Evolutionary conservation across 2,329 filamentous ascomycete genomes (phyloP).

Genomic region (Aureobasidium mangrovei): DNA sequence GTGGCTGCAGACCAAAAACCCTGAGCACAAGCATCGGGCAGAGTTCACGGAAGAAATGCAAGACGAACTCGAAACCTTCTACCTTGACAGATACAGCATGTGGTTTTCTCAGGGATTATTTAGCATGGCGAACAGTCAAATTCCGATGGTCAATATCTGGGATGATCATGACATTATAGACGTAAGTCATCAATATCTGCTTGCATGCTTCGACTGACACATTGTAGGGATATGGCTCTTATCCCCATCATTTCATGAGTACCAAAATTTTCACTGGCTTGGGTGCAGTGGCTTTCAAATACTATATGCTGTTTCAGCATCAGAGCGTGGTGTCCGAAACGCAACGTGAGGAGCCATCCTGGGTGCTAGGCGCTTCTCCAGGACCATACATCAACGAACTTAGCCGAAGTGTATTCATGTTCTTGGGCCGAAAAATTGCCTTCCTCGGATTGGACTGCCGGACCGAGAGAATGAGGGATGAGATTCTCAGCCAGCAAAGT

Average conservation of each 20-base stretch:
- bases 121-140: conserved; percentile 83
- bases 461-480: conserved; percentile 78
- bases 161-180: conserved; percentile 69
- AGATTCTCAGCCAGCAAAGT: conserved; percentile 70
- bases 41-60: conserved; percentile 77
- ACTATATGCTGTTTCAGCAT: conserved; percentile 97
- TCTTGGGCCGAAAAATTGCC: conserved; percentile 66
- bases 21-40: conserved; percentile 66
- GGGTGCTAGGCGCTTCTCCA: conserved; percentile 69
- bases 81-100: conserved; percentile 76
- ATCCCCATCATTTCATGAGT: conserved; percentile 83
- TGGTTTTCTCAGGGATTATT: conserved; percentile 98
- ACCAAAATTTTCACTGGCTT: conserved; percentile 83
- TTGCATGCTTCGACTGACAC: not conserved
- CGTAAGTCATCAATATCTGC: conserved; percentile 22
- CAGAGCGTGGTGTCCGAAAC: conserved; percentile 78
- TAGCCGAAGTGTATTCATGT: conserved; percentile 80
- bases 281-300: conserved; percentile 91
- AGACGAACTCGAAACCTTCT: conserved; percentile 79
- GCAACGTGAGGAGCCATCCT: conserved; percentile 77
- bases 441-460: conserved; percentile 85
- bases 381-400: conserved; percentile 86
- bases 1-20: conserved; percentile 76
- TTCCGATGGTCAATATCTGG: conserved; percentile 97
- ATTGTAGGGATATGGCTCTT: conserved; percentile 79